Evolutionary conservation across 345 rosid species (phyloP).

Genomic region (Sonneratia alba): DNA sequence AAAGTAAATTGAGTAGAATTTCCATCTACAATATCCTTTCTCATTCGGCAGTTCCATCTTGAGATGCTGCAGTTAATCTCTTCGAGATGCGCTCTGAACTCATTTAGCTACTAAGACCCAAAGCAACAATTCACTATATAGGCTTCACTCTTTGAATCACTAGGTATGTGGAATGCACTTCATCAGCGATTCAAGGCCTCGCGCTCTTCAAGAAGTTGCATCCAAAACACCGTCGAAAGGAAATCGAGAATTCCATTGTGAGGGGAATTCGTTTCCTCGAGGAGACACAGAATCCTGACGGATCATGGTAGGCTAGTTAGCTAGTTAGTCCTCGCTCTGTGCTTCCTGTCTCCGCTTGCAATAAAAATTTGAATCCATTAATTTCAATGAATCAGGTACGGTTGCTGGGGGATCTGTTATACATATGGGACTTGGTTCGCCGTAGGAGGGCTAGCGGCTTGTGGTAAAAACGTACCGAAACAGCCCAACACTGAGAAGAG

Average conservation of each 20-base stretch:
- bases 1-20: no score
- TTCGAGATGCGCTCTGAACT: not conserved
- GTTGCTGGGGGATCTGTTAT: conserved; percentile 67
- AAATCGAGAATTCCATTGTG: conserved; percentile 22
- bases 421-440: conserved; percentile 53
- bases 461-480: conserved; percentile 29
- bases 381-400: conserved; percentile 27
- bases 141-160: not conserved
- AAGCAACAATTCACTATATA: not conserved
- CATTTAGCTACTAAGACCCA: not conserved
- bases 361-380: no score
- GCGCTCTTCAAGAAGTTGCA: conserved; percentile 31
- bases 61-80: not conserved
- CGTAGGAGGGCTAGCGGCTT: conserved; percentile 38
- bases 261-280: conserved; percentile 25
- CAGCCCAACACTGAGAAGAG: conserved; percentile 29
- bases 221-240: conserved; percentile 27
- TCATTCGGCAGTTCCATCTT: not conserved
- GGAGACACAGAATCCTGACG: conserved; percentile 36
- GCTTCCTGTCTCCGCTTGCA: no score
- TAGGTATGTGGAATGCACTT: conserved; percentile 49
- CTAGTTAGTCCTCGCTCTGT: not conserved
- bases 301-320: conserved; percentile 30
- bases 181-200: conserved; percentile 36
- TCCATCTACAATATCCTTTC: not conserved